These are phyloP conservation scores for Tetrapisispora taiwanensis DNA, from an alignment of 805 yeast species.

Conservation along the genomic window DNA sequence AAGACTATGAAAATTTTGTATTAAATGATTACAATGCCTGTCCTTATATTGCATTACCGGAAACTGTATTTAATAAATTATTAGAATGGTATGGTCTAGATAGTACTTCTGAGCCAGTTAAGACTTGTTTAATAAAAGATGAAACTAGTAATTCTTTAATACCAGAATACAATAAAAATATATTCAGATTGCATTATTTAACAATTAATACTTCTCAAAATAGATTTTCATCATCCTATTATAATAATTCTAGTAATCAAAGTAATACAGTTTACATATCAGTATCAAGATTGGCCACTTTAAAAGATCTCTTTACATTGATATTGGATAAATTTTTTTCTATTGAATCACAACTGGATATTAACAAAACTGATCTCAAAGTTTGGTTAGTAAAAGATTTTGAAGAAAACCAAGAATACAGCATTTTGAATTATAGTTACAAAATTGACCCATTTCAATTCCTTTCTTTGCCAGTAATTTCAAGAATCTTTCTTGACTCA, in stretches of 20 bases:
- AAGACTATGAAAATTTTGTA: constrained; percentile 36
- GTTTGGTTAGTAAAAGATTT: constrained; percentile 20
- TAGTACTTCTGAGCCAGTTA: constrained; percentile 30
- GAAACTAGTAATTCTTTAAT: constrained; percentile 20
- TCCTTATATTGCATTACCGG: constrained; percentile 33
- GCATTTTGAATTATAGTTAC: constrained; percentile 9
- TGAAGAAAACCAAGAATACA: constrained; percentile 4
- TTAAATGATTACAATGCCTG: constrained; percentile 19
- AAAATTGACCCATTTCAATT: constrained; percentile 25
- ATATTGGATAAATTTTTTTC: constrained; percentile 14
- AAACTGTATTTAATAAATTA: constrained; percentile 36
- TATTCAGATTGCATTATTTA: constrained; percentile 30
- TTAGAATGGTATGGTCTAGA: constrained; percentile 46
- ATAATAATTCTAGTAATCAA: constrained; percentile 2
- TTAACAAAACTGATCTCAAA: constrained; percentile 10
- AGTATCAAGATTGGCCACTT: constrained; percentile 28
- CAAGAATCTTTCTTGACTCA: constrained; percentile 17
- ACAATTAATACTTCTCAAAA: constrained; percentile 2
- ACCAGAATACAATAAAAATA: constrained; percentile 30
- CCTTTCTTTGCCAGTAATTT: constrained; percentile 15
- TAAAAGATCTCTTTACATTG: constrained; percentile 20
- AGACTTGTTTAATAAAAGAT: constrained; percentile 29
- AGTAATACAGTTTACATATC: constrained; percentile 22
- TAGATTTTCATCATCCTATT: constrained; percentile 6
- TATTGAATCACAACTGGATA: constrained; percentile 14